These are phyloP conservation scores for Galerina marginata DNA, from an alignment of 768 basidiomycete species.

Conservation along the genomic window DNA sequence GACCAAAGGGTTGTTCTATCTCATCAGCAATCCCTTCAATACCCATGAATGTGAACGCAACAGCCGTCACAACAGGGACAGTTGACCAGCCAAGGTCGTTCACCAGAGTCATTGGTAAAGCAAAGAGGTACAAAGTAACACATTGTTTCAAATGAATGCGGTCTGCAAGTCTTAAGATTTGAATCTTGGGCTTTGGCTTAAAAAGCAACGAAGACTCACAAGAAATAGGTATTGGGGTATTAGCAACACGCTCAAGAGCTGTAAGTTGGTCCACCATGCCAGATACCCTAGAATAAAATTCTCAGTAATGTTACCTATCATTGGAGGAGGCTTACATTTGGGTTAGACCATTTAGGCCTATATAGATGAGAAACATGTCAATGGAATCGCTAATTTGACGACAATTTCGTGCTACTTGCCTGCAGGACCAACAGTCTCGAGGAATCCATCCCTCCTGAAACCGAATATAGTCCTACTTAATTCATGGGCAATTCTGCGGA, in stretches of 20 bases:
- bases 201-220: conserved; percentile 48
- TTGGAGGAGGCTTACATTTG: conserved; percentile 50
- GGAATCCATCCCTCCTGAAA: conserved; percentile 79
- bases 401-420: conserved; percentile 43
- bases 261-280: conserved; percentile 86
- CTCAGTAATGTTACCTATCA: background rate
- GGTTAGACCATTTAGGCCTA: conserved; percentile 81
- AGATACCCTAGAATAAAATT: conserved; percentile 56
- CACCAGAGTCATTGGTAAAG: conserved; percentile 86
- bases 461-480: conserved; percentile 69
- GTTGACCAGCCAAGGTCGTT: conserved; percentile 84
- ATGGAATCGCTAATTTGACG: background rate
- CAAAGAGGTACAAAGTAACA: conserved; percentile 90
- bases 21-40: conserved; percentile 96
- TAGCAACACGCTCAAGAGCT: conserved; percentile 89
- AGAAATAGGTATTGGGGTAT: conserved; percentile 81
- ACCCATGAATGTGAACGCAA: conserved; percentile 91
- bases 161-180: conserved; percentile 44
- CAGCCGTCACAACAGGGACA: conserved; percentile 84
- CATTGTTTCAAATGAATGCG: conserved; percentile 95
- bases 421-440: conserved; percentile 91
- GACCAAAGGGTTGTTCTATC: conserved; percentile 95
- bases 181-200: background rate
- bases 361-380: background rate
- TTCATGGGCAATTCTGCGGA: conserved; percentile 78